These are phyloP conservation scores for Colletotrichum sp. DNA, from an alignment of 2,329 filamentous ascomycete genomes.

Conservation along the genomic window DNA sequence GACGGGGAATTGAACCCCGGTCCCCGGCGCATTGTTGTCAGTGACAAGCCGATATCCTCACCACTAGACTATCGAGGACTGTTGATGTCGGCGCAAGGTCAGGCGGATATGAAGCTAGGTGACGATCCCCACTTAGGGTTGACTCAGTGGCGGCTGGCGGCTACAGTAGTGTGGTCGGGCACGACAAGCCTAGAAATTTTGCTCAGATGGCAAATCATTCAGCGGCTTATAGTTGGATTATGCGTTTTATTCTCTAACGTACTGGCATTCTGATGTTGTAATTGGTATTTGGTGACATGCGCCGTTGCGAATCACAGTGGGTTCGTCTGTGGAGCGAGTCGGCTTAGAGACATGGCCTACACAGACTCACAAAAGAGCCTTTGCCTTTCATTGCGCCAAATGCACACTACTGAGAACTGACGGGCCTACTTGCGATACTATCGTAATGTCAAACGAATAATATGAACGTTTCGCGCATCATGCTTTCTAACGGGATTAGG, in stretches of 20 bases:
- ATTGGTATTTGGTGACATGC: neutral
- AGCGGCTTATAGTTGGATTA: neutral
- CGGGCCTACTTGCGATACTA: neutral
- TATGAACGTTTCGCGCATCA: neutral
- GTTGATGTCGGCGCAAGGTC: accelerated
- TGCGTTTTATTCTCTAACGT: neutral
- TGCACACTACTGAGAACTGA: neutral
- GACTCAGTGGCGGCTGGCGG: neutral
- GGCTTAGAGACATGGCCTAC: neutral
- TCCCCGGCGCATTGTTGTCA: neutral
- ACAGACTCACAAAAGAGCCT: neutral
- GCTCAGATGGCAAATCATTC: neutral
- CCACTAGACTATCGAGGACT: slow-evolving; percentile 6
- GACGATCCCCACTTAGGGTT: neutral
- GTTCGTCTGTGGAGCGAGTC: neutral
- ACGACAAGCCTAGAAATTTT: neutral
- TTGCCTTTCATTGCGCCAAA: neutral
- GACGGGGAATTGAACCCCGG: neutral
- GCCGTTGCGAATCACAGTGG: neutral
- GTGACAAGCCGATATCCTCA: slow-evolving; percentile 14
- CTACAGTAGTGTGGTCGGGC: neutral
- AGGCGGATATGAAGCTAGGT: neutral
- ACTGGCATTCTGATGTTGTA: neutral
- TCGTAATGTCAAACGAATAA: neutral
- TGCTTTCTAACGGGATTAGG: neutral